phyloP scores from a whole-genome alignment of 345 rosid genomes.

The Ricinus communis region DNA sequence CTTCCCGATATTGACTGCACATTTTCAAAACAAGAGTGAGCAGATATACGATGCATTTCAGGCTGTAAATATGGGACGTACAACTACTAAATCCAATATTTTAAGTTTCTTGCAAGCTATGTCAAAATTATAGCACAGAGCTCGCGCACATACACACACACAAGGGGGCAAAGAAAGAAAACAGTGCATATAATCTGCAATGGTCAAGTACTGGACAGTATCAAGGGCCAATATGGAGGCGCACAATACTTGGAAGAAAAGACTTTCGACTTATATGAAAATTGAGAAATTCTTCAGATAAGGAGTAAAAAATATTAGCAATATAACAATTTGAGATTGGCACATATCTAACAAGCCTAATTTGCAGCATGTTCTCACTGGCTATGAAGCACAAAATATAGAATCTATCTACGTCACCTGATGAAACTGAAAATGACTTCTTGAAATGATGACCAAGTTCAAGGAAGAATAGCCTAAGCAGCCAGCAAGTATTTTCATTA shows the following conservation, averaged over 20 bases:
- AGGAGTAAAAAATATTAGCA: neutral
- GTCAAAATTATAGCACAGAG: neutral
- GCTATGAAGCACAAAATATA: neutral
- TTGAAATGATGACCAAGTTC: slow-evolving; percentile 7
- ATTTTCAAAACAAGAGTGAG: neutral
- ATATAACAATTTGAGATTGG: neutral
- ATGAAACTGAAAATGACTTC: neutral
- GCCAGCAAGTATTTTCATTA: neutral
- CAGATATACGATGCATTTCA: too few species aligned
- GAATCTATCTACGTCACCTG: neutral
- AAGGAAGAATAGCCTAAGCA: neutral
- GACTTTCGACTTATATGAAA: neutral
- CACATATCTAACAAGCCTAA: neutral
- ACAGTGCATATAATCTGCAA: neutral
- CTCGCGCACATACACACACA: neutral
- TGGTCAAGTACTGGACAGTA: neutral
- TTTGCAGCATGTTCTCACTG: neutral
- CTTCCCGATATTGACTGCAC: slow-evolving; percentile 71
- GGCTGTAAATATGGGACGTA: neutral
- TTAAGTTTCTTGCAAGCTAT: neutral
- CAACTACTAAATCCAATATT: neutral
- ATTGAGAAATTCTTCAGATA: neutral
- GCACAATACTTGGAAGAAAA: neutral
- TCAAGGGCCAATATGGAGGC: neutral
- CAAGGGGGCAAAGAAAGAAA: neutral